phyloP scores from a whole-genome alignment of 2,329 filamentous ascomycete genomes.

The Ophiocordyceps robertsii region DNA sequence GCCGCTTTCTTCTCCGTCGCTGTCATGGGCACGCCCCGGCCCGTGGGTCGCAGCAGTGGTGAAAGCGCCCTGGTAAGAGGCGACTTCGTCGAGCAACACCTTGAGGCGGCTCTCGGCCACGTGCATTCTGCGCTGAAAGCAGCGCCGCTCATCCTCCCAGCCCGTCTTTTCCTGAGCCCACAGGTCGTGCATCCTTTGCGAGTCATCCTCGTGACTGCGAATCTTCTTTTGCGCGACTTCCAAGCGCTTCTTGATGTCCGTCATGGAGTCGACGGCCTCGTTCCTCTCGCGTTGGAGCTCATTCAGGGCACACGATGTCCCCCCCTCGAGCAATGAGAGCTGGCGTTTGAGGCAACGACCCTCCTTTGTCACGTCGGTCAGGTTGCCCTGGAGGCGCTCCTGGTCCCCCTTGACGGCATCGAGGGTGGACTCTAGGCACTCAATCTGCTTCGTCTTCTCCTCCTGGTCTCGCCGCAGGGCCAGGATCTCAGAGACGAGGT shows the following conservation, averaged over 20 bases:
- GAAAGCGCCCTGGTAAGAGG: slow-evolving; percentile 51
- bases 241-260: slow-evolving; percentile 63
- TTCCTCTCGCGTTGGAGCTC: slow-evolving; percentile 80
- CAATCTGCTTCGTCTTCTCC: slow-evolving; percentile 75
- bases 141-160: slow-evolving; percentile 76
- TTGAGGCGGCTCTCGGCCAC: slow-evolving; percentile 82
- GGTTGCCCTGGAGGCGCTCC: slow-evolving; percentile 50
- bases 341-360: slow-evolving; percentile 71
- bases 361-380: slow-evolving; percentile 59
- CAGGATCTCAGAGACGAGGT: slow-evolving; percentile 86
- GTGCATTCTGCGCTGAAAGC: slow-evolving; percentile 72
- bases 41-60: slow-evolving; percentile 13
- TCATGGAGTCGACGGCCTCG: slow-evolving; percentile 57
- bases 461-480: slow-evolving; percentile 79
- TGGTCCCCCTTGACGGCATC: slow-evolving; percentile 61
- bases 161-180: slow-evolving; percentile 75
- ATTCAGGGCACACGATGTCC: slow-evolving; percentile 71
- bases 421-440: slow-evolving; percentile 65
- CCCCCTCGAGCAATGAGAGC: slow-evolving; percentile 73
- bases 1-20: slow-evolving; percentile 45
- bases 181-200: slow-evolving; percentile 59
- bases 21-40: slow-evolving; percentile 29
- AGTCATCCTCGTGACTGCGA: slow-evolving; percentile 70
- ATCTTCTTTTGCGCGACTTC: slow-evolving; percentile 67
- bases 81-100: slow-evolving; percentile 72